Evolutionary conservation across 2,329 filamentous ascomycete genomes (phyloP), one percentile per base, ranked within the genome.

Genomic region (Aspergillus pseudotamarii): DNA sequence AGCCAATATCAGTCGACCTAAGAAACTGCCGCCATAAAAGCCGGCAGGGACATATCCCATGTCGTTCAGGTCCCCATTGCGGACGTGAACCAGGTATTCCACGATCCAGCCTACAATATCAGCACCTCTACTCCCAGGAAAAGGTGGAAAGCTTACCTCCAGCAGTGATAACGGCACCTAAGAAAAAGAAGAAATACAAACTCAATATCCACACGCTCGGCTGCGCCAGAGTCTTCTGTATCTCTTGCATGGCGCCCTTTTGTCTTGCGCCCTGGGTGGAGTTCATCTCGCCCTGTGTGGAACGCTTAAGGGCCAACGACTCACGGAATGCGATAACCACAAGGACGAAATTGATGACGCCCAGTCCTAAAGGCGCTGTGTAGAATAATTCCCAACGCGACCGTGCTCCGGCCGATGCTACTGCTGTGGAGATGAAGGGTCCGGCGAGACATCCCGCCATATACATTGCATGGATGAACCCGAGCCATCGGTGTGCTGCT

Each of bases 381-480:
- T 89, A 89, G 60, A 87, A 88, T 0, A 87, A 70, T 36, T 79
- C 81, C 87, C 87, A 89, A 6, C 75, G 77, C 1, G 69, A 68
- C 2, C 76, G 73, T 0, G 67, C 51, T 4, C 69, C 71, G 0
- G 76, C 71, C 0, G 80, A 79, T 0, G 85, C 85, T n/a, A 88
- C 77, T 0, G 80, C 80, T 0, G 82, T 85, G 0, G 82, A 81
- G 1, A 83, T 81, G 54, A 90, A 86, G 0, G 87, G 87, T 0
- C 82, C 84, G 4, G 86, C 79, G 2, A 89, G 79, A 54, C 84
- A 84, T 0, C 88, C 87, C 0, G 83, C 72, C 57, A 78, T 80
- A 67, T 88, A 90, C 81, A 86, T 87, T 10, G 86, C 88, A 65
- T 90, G 88, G 19, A 90, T 88, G 59, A 89, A 85, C 0, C 86